phyloP scores from a whole-genome alignment of 2,329 filamentous ascomycete species.

The Colletotrichum lindemuthianum region DNA sequence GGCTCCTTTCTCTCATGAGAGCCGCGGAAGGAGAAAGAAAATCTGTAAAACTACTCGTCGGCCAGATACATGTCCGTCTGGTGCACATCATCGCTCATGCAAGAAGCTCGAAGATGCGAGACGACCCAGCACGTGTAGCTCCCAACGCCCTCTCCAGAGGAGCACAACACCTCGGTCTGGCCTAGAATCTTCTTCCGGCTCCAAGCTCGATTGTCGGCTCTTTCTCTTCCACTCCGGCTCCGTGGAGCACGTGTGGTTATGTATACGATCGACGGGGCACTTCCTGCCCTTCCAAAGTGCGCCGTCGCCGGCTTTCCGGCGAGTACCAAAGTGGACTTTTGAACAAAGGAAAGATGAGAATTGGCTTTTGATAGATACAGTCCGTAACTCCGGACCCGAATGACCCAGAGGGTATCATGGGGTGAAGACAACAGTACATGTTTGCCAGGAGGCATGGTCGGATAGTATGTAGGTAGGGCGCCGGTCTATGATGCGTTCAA shows the following conservation, averaged over 20 bases:
- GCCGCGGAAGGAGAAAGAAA: neutral
- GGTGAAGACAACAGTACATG: conserved; percentile 17
- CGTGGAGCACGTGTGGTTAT: conserved; percentile 11
- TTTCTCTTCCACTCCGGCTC: conserved; percentile 11
- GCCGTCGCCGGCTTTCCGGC: conserved; percentile 23
- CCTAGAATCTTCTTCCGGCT: conserved; percentile 6
- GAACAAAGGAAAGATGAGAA: conserved; percentile 11
- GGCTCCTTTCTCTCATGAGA: conserved; percentile 4
- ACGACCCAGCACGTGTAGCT: conserved; percentile 31
- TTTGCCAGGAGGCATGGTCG: conserved; percentile 17
- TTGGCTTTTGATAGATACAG: conserved; percentile 32
- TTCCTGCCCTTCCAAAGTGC: conserved; percentile 31
- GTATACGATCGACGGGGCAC: conserved; percentile 32
- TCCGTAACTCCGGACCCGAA: conserved; percentile 27
- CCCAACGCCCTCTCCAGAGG: conserved; percentile 32
- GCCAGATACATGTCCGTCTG: conserved; percentile 31
- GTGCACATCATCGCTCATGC: conserved; percentile 37
- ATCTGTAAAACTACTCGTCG: conserved; percentile 17
- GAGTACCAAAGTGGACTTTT: conserved; percentile 24
- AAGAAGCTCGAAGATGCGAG: conserved; percentile 32
- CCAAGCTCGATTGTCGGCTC: conserved; percentile 12
- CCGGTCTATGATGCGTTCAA: conserved; percentile 31
- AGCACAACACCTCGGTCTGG: conserved; percentile 19
- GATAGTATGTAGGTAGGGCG: conserved; percentile 23
- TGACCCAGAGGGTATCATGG: conserved; percentile 27